Base-by-base conservation (phyloP, 306 rosid species). In the Glycine latifolia region DNA sequence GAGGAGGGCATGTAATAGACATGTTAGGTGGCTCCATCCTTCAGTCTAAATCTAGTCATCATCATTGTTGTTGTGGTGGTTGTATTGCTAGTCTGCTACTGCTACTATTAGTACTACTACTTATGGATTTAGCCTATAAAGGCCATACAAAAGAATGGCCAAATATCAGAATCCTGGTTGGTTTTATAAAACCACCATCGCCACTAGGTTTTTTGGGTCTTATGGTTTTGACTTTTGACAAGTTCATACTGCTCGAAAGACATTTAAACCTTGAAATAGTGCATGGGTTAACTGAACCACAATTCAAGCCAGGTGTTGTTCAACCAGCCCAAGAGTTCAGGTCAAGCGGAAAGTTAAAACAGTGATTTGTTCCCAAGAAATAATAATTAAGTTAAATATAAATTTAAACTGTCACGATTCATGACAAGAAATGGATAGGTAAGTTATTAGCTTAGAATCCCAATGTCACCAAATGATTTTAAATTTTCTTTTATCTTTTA, bases 401-500 rank as follows among this genome's bases (percentile, higher is more conserved):
- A 4, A 61, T 26, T 31, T 31, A 8, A 10, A 61, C n/a, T 61
- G 67, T 31, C 43, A 61, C 4, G 41, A 31, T 43, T 20, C 3
- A 10, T 26, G 41, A 61, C 8, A 33, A 10, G 10, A 20, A 26
- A 61, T 61, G 67, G 67, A 61, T 26, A 4, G 7, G 14, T 26
- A 61, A 61, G 15, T 61, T n/a, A 26, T 61, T 31, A 11, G 9
- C 68, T 33, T 54, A 73, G 37, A 55, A 39, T 4, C 66, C 46
- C 10, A 13, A 54, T 15, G 50, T 54, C 12, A 35, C 48, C 33
- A 35, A 53, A 26, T 76, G 60, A 26, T 47, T 56, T 10, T 31
- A 44, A 9, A 46, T 73, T 67, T 79, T 49, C 7, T 60, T 75
- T 8, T 53, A 39, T 59, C 54, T 14, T 37, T 37, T 20, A 75